A percentile compares a stretch with the other conserved stretches of the same genome.
Conservation (phyloP, 192 early-diverging fungal species). For the Gigaspora rosea region DNA sequence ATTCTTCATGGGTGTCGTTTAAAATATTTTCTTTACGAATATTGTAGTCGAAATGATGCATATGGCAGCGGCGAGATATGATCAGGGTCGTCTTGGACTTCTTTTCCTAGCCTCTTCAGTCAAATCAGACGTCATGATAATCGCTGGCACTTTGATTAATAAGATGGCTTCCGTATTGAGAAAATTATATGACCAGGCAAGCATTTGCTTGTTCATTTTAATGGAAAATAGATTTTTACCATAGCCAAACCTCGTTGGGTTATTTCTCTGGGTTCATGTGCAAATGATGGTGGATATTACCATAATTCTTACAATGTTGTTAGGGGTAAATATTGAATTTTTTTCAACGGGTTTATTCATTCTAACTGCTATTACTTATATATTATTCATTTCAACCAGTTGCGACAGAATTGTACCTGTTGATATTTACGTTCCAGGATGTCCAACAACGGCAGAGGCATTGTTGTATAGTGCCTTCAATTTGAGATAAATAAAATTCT, state of each 20-base stretch:
- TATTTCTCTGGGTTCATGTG: slow-evolving; percentile 97
- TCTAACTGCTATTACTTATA: no score
- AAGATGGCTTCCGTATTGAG: slow-evolving; percentile 85
- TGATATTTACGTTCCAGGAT: slow-evolving; percentile 96
- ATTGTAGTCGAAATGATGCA: slow-evolving; percentile 88
- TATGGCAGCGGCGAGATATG: no score
- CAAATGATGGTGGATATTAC: slow-evolving; percentile 98
- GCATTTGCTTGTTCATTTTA: not conserved
- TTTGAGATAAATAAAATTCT: no score
- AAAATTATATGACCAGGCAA: slow-evolving; percentile 65
- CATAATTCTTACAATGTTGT: slow-evolving; percentile 97
- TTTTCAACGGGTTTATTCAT: no score
- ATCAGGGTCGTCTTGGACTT: slow-evolving; percentile 97
- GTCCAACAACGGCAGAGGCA: slow-evolving; percentile 97
- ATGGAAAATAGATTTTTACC: slow-evolving; percentile 15
- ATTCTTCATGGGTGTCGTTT: not conserved
- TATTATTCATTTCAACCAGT: slow-evolving; percentile 48
- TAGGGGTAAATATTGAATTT: slow-evolving; percentile 49
- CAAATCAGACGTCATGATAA: slow-evolving; percentile 99
- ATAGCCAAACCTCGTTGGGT: slow-evolving; percentile 95
- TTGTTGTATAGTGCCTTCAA: slow-evolving; percentile 95
- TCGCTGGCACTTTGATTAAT: slow-evolving; percentile 97
- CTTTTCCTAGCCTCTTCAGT: slow-evolving; percentile 95
- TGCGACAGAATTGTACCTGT: slow-evolving; percentile 96
- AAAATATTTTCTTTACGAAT: not conserved